Base-by-base conservation (phyloP, 192 early-diverging fungal species). In the Coemansia sp. region DNA sequence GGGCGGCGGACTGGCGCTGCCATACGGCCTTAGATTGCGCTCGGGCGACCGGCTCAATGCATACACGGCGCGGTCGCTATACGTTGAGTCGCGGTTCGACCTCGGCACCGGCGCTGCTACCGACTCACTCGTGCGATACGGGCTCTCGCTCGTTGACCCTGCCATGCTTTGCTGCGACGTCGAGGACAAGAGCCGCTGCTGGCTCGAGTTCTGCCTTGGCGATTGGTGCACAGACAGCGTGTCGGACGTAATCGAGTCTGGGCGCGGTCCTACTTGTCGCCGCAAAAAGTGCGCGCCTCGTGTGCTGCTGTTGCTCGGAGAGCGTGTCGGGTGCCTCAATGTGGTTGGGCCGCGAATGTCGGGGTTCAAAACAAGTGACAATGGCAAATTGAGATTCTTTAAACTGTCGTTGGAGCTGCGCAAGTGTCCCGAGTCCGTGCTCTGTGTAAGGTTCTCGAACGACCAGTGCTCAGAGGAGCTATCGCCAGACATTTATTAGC, bases 401-500 rank as follows among this genome's bases (percentile, higher is more conserved):
- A 50, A n/a, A 64, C 69, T 59, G 59, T 29, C 53, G 32, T 17
- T 53, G 38, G 32, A 21, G 60, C 21, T 48, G 14, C 59, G 22
- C 19, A 72, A 72, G 57, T 62, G 50, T 23, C 68, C 72, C 23
- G 76, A 73, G 60, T 80, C 78, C 45, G 65, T 66, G 58, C 69
- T 80, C 62, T 80, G 78, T 2, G 71, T 67, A 29, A 80, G 72
- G 63, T 80, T 75, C 57, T 80, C 78, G 55, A 80, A 80, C 6
- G 78, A 80, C 78, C 78, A 80, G 35, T 75, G 72, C 55, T 74
- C 78, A 87, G 91, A 57, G 56, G 67, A 85, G 84, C 63, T 91
- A 86, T 93, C 84, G 67, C 51, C 64, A 27, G 77, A 74, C 65
- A 80, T 66, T 62, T 57, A 65, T 24, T 49, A 39, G 35, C 50